Evolutionary conservation across 1,284 basidiomycete species (phyloP), one percentile per base, ranked within the genome.

Genomic region (Trichosporon coremiiforme): DNA sequence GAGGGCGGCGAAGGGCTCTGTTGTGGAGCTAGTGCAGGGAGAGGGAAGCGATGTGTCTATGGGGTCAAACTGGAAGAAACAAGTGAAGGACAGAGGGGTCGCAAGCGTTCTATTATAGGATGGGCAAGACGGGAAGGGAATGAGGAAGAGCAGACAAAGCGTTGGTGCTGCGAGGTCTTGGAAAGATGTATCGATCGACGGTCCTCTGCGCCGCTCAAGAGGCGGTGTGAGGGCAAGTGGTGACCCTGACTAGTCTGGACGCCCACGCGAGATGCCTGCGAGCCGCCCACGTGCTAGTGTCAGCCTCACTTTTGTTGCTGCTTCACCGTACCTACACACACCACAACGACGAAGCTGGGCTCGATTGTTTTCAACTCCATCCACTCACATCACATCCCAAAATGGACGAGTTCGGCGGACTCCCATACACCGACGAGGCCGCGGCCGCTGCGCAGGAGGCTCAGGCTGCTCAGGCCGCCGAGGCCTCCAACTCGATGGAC

Each of bases 371-470:
- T 62, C 65, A 33, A 67, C 33, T 36, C 7, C 68, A 50, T 36
- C 31, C 31, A 38, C 65, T 36, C 13, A 53, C 6, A n/a, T 36
- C 20, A 66, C 65, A 36, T 9, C 17, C 47, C 20, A 10, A 13
- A 38, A 69, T 68, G 67, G 35, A 62, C 60, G 69, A 69, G 57
- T 68, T 66, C 55, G 71, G 72, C 65, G 73, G 74, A 2, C 75
- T 81, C 45, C 80, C 80, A 0, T 82, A 80, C 72, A 79, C 81
- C 31, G 71, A 68, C 7, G 57, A 60, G 62, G 68, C 64, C 35
- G 65, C 65, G 1, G 68, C 55, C 4, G 31, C 66, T 0, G 36
- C 64, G 4, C 29, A 35, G 4, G 62, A 63, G 17, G 47, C 68
- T 4, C 33, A 31, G 17, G 55, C 62, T 7, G 67, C 70, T 2